Percentiles rank a stretch among this genome's conserved stretches.
Evolutionary conservation across 1,139 yeast genomes (phyloP).

Genomic region (Kodamaea anthophila): DNA sequence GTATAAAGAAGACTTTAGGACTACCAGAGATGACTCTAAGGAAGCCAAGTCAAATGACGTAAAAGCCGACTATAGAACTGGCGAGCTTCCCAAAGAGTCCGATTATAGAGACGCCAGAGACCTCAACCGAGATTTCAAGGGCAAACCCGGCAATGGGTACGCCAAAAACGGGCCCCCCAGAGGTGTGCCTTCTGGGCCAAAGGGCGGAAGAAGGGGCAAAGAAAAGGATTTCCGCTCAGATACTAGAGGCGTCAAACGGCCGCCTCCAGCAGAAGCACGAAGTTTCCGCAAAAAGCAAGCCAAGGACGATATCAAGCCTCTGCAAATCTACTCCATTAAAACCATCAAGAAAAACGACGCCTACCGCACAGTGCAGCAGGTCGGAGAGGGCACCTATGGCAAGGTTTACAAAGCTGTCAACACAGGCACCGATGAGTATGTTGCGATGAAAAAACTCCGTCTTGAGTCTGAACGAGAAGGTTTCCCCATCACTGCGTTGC

Average conservation of each 20-base stretch:
- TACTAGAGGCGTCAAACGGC: conserved; percentile 1
- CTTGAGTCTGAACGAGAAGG: conserved; percentile 90
- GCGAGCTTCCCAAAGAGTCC: neutral
- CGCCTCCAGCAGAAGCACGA: conserved; percentile 17
- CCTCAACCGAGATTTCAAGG: conserved; percentile 2
- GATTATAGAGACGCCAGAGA: conserved; percentile 3
- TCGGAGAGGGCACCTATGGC: conserved; percentile 49
- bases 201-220: neutral
- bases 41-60: neutral
- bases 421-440: conserved; percentile 58
- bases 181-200: conserved; percentile 5
- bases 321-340: conserved; percentile 33
- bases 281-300: conserved; percentile 12
- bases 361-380: conserved; percentile 39
- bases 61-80: no score
- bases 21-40: conserved; percentile 1
- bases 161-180: neutral
- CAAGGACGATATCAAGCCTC: conserved; percentile 6
- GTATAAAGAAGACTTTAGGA: conserved; percentile 1
- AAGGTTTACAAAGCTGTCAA: conserved; percentile 56
- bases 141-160: conserved; percentile 1
- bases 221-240: neutral
- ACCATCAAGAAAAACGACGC: conserved; percentile 22
- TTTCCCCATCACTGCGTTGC: conserved; percentile 89
- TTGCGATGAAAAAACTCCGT: conserved; percentile 79